These are phyloP conservation scores for Hypoxylon fragiforme DNA, from an alignment of 495 filamentous ascomycete species.

Conservation along the genomic window DNA sequence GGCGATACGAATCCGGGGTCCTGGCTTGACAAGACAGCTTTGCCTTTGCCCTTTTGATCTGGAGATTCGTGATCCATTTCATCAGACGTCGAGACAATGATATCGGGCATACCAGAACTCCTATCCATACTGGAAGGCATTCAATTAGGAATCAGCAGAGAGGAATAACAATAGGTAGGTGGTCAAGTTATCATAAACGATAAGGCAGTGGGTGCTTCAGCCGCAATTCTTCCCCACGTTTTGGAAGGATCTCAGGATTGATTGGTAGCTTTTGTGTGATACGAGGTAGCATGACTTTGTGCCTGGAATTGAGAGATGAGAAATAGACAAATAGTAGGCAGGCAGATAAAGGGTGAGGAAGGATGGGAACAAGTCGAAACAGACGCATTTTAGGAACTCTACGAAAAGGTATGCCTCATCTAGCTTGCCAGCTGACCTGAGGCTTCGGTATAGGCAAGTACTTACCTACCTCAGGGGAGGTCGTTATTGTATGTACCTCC, in stretches of 20 bases:
- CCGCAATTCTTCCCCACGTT: slow-evolving; percentile 30
- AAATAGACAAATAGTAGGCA: not conserved
- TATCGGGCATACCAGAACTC: not conserved
- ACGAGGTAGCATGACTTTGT: slow-evolving; percentile 6
- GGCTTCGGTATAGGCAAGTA: not conserved
- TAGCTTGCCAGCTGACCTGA: slow-evolving; percentile 6
- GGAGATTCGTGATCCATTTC: not conserved
- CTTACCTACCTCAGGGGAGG: not conserved
- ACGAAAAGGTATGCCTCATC: not conserved
- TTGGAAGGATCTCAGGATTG: slow-evolving; percentile 4
- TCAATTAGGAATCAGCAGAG: slow-evolving; percentile 19
- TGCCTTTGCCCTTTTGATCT: slow-evolving; percentile 31
- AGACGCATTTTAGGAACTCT: not conserved
- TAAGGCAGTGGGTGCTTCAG: no score
- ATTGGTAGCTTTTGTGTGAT: slow-evolving; percentile 21
- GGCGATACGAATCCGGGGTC: not conserved
- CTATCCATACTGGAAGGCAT: slow-evolving; percentile 22
- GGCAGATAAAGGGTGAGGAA: slow-evolving; percentile 11
- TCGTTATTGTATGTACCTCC: no score
- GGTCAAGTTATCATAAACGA: no score
- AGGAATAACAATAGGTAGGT: slow-evolving; percentile 12
- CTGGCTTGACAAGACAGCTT: slow-evolving; percentile 6
- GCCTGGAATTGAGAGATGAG: slow-evolving; percentile 7
- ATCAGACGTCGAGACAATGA: not conserved
- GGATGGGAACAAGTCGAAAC: not conserved